Conservation (phyloP, 1,139 yeast species). For the Debaryomyces subglobosus region DNA sequence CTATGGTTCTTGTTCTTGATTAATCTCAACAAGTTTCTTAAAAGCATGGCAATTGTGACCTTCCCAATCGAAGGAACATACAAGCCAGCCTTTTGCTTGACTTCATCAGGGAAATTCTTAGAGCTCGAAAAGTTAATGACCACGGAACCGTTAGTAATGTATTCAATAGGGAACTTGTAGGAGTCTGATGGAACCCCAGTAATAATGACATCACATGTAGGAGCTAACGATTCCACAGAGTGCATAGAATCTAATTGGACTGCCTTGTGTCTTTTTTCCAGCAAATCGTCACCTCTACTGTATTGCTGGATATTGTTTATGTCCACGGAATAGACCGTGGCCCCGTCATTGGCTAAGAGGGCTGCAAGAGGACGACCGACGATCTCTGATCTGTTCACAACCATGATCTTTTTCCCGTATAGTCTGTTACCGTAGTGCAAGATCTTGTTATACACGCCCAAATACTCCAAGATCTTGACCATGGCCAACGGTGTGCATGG, state of each 20-base stretch:
- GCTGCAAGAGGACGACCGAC: conserved; percentile 98
- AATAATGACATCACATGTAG: conserved; percentile 83
- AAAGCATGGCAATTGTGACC: conserved; percentile 91
- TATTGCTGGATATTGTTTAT: conserved; percentile 84
- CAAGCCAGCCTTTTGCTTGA: conserved; percentile 82
- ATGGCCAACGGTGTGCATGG: conserved; percentile 97
- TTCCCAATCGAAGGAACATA: conserved; percentile 96
- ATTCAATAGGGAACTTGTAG: conserved; percentile 85
- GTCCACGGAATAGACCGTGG: conserved; percentile 91
- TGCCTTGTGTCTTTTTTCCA: conserved; percentile 81
- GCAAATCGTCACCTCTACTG: conserved; percentile 91
- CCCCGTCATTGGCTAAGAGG: conserved; percentile 93
- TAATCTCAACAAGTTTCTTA: conserved; percentile 82
- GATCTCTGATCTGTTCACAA: conserved; percentile 91
- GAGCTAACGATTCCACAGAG: conserved; percentile 64
- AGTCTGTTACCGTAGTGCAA: conserved; percentile 88
- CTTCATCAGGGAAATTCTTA: conserved; percentile 79
- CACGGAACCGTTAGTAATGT: conserved; percentile 83
- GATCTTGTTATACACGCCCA: conserved; percentile 82
- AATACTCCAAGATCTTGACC: conserved; percentile 87
- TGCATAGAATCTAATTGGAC: conserved; percentile 59
- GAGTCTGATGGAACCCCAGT: conserved; percentile 89
- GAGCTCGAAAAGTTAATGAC: conserved; percentile 88
- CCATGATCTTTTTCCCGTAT: conserved; percentile 87
- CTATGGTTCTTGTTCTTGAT: conserved; percentile 60